Evolutionary conservation across 441 rosid genomes (phyloP).

Genomic region (Gossypium gossypioides): DNA sequence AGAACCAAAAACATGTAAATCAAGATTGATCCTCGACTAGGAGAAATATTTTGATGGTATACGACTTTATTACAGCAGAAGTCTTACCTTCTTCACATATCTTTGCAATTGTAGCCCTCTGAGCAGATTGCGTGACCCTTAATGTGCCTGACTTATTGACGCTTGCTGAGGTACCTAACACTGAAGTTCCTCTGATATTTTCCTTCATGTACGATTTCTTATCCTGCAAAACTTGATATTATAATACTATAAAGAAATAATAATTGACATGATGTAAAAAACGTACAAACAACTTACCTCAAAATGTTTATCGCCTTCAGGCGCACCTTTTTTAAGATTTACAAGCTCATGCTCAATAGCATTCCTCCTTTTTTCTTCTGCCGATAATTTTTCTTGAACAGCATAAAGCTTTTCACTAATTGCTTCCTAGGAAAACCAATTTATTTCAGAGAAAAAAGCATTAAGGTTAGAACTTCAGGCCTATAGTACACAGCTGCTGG

Average conservation of each 20-base stretch:
- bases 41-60: slow-evolving; percentile 8
- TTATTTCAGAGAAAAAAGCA: background rate
- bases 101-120: slow-evolving; percentile 85
- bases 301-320: slow-evolving; percentile 45
- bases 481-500: background rate
- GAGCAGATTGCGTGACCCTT: slow-evolving; percentile 55
- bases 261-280: background rate
- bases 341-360: slow-evolving; percentile 51
- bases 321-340: slow-evolving; percentile 46
- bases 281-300: slow-evolving; percentile 33
- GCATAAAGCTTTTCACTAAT: slow-evolving; percentile 49
- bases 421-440: slow-evolving; percentile 39
- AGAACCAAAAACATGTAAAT: background rate
- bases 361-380: slow-evolving; percentile 67
- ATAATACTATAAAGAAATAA: slow-evolving; percentile 16
- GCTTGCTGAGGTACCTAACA: slow-evolving; percentile 28
- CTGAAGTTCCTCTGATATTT: slow-evolving; percentile 36
- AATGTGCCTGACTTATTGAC: slow-evolving; percentile 48
- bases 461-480: background rate
- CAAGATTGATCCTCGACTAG: background rate
- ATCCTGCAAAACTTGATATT: slow-evolving; percentile 33
- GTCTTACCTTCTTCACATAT: slow-evolving; percentile 86
- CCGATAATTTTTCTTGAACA: slow-evolving; percentile 46
- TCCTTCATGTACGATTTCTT: slow-evolving; percentile 46
- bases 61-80: background rate